phyloP scores from a whole-genome alignment of 805 yeast genomes.

The Kazachstania kunashirensis region DNA sequence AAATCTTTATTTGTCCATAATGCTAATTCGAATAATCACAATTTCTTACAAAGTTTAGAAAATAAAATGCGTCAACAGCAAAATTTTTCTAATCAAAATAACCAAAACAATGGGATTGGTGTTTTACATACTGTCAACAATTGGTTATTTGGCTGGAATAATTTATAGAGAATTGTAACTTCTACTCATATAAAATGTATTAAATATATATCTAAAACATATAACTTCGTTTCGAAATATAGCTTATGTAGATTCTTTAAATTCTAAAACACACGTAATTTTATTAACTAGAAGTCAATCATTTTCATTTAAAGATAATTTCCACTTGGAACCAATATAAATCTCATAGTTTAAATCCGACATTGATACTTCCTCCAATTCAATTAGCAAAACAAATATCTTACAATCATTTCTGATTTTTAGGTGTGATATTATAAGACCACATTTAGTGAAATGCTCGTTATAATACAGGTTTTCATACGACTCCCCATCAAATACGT shows the following conservation, averaged over 20 bases:
- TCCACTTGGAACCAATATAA: conserved; percentile 9
- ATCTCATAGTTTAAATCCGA: neutral
- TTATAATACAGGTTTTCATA: conserved; percentile 8
- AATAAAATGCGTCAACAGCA: conserved; percentile 23
- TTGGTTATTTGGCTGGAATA: conserved; percentile 49
- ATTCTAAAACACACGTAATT: too few species aligned
- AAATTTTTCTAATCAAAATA: conserved; percentile 7
- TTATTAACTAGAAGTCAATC: too few species aligned
- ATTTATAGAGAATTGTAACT: too few species aligned
- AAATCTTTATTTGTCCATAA: conserved; percentile 32
- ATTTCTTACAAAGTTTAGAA: conserved; percentile 23
- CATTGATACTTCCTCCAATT: conserved; percentile 8
- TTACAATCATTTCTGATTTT: conserved; percentile 2
- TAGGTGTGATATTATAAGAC: conserved; percentile 13
- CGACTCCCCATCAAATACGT: conserved; percentile 15
- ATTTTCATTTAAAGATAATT: neutral
- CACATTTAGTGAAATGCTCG: conserved; percentile 8
- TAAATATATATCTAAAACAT: too few species aligned
- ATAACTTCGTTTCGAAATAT: too few species aligned
- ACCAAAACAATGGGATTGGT: conserved; percentile 9
- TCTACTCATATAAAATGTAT: too few species aligned
- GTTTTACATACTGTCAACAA: conserved; percentile 33
- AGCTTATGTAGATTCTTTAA: too few species aligned
- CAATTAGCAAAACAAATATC: conserved; percentile 12
- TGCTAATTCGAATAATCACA: conserved; percentile 16